Evolutionary conservation across 1,284 basidiomycete species (phyloP), one percentile per base, ranked within the genome.

Genomic region (Naganishia cerealis): DNA sequence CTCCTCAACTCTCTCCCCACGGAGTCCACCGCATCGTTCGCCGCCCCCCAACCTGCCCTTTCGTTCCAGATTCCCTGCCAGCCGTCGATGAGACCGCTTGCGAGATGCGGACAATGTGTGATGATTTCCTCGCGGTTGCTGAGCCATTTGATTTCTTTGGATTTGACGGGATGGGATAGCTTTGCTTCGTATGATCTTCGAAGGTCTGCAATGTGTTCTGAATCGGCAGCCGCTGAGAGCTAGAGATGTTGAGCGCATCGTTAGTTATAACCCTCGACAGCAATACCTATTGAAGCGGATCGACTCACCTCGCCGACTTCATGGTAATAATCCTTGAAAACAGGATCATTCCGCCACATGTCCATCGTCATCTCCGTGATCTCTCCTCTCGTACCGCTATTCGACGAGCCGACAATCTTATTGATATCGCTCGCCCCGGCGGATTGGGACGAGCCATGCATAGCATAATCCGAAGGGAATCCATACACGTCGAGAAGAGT

Each of bases 371-470:
- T 67, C 48, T 40, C 57, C 9, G 58, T 46, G 56, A 67, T 66
- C 65, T 66, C 56, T n/a, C 71, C 71, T 24, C 68, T 57, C 33
- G 67, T 67, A n/a, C 71, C 71, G 36, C 70, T 71, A 15, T 71
- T 16, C 3, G 66, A 40, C 26, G 72, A 52, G 24, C 71, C 71
- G 67, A 72, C 68, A 21, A 79, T 72, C 71, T 80, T 80, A 70
- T 81, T 81, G 40, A 81, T 52, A 67, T 80, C 78, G 61, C 75
- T 75, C 0, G 78, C 79, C 1, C 79, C 79, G 0, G 75, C 58
- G 15, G 62, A 66, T 13, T 62, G 63, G 12, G 65, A 61, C 6
- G 57, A 52, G 9, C 62, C 63, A 21, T 54, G 57, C 8, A 18
- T 52, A 15, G 38, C 36, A 74, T 33, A 78, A 71, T 13, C 71